Evolutionary conservation across 306 rosid species (phyloP).

Genomic region (Inga laurina): DNA sequence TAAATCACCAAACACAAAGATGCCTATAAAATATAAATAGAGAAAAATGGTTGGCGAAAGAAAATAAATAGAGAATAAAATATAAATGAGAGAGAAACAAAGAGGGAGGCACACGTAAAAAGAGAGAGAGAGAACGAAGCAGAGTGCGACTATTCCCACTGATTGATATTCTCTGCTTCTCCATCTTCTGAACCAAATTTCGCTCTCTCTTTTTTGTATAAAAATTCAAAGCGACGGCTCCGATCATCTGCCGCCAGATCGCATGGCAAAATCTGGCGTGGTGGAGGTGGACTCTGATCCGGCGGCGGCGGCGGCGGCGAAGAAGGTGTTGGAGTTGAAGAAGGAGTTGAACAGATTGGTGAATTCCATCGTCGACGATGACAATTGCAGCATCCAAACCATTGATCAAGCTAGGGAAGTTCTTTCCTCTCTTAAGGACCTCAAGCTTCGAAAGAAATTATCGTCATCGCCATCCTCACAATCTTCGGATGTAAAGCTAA

Average conservation of each 20-base stretch:
- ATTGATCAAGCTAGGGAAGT: constrained; percentile 57
- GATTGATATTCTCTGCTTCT: constrained; percentile 30
- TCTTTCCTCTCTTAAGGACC: constrained; percentile 45
- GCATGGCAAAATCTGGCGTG: constrained; percentile 60
- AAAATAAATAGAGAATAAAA: not conserved
- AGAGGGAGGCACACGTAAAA: not conserved
- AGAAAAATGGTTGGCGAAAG: not conserved
- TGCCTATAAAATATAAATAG: too few relatives aligned
- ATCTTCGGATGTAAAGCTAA: constrained; percentile 32
- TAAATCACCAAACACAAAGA: too few relatives aligned
- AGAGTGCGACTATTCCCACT: constrained; percentile 23
- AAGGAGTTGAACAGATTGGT: constrained; percentile 59
- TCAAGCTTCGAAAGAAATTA: constrained; percentile 42
- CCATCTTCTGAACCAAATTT: constrained; percentile 22
- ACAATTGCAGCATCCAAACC: constrained; percentile 46
- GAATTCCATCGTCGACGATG: constrained; percentile 52
- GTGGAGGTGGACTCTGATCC: constrained; percentile 48
- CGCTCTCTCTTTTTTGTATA: not conserved
- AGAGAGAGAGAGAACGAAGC: not conserved
- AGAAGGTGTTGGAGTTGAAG: constrained; percentile 54
- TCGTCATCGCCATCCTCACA: not conserved
- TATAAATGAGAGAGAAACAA: not conserved
- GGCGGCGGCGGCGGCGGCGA: constrained; percentile 40
- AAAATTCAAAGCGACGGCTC: not conserved
- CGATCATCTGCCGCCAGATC: not conserved